Conservation (phyloP, 192 early-diverging fungal species). For the Phycomyces nitens region DNA sequence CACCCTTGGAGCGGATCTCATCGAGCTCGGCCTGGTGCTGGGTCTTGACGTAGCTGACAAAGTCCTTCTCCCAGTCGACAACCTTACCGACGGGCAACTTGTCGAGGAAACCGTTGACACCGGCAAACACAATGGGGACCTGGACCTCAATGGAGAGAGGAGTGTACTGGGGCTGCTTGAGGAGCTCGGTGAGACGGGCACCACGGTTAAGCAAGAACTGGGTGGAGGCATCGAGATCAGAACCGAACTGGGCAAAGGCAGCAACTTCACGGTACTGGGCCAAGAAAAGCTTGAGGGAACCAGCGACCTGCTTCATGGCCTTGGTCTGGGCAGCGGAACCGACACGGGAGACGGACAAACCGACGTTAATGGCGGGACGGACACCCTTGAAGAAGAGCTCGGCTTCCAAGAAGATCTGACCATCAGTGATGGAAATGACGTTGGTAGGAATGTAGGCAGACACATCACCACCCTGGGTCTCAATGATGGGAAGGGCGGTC, state of each 20-base stretch:
- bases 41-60: constrained; percentile 81
- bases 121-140: constrained; percentile 96
- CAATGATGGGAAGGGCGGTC: constrained; percentile 98
- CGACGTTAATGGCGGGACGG: constrained; percentile 99
- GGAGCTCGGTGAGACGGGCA: constrained; percentile 96
- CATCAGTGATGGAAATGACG: constrained; percentile 99
- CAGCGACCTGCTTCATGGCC: constrained; percentile 99
- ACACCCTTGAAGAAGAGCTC: constrained; percentile 99
- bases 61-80: constrained; percentile 85
- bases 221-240: constrained; percentile 98
- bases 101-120: constrained; percentile 99
- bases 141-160: constrained; percentile 96
- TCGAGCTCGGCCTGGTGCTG: constrained; percentile 86
- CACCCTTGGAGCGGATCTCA: constrained; percentile 83
- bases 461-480: constrained; percentile 99
- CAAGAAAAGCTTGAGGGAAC: constrained; percentile 98
- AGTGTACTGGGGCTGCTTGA: constrained; percentile 98
- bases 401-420: constrained; percentile 99
- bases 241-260: constrained; percentile 99
- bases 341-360: constrained; percentile 99
- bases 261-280: constrained; percentile 99
- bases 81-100: constrained; percentile 92
- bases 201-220: constrained; percentile 99
- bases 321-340: constrained; percentile 99
- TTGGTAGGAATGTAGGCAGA: constrained; percentile 99